Conservation (phyloP, 179 eudicot genomes). For the Corrigiola litoralis region DNA sequence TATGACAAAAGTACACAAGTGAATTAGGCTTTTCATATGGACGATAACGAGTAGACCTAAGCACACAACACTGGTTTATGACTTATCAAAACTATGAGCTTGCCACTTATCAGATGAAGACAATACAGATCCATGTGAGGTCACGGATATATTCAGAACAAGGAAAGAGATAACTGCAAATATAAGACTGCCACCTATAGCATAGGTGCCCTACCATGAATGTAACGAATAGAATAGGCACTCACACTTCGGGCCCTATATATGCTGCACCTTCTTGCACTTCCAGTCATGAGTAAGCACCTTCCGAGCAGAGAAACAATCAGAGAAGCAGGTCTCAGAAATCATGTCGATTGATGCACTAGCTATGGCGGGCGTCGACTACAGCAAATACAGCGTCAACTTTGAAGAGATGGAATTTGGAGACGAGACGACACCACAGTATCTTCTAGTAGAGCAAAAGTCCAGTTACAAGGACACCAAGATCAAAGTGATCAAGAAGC, state of each 20-base stretch:
- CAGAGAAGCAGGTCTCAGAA: not conserved
- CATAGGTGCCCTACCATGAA: not conserved
- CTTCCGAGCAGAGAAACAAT: not conserved
- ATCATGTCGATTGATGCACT: slow-evolving; percentile 47
- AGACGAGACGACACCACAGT: slow-evolving; percentile 24
- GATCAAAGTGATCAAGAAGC: not conserved
- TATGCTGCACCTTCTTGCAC: not conserved
- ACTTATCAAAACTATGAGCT: not conserved
- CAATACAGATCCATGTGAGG: not conserved
- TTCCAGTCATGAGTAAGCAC: not conserved
- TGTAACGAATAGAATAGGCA: not conserved
- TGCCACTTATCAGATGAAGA: not conserved
- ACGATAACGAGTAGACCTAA: too few relatives aligned
- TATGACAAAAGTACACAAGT: too few relatives aligned
- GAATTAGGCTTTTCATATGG: too few relatives aligned
- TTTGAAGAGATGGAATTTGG: slow-evolving; percentile 28
- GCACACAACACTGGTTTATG: too few relatives aligned
- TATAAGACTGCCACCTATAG: not conserved
- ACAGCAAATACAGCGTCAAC: slow-evolving; percentile 19
- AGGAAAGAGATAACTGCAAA: not conserved
- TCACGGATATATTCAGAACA: slow-evolving; percentile 7
- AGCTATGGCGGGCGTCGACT: slow-evolving; percentile 54
- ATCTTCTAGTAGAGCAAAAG: slow-evolving; percentile 25
- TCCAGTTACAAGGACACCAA: not conserved
- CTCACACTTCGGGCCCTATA: slow-evolving; percentile 4